A percentile compares a stretch with the other conserved stretches of the same genome.
Conservation (phyloP, 129 eudicot genomes). For the Flaveria ramosissima region DNA sequence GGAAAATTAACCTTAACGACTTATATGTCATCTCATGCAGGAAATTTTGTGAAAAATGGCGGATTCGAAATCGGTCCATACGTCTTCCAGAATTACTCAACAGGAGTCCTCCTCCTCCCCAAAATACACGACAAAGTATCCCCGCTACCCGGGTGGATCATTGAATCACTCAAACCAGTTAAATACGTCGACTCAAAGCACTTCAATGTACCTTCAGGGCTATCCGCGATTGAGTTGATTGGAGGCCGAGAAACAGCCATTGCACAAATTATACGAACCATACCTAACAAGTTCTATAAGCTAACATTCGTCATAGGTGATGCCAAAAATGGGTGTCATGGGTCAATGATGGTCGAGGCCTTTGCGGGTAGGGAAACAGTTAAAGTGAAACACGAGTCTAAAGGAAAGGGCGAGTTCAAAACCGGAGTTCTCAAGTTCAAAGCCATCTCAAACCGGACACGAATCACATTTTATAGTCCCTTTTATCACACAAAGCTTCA, state of each 20-base stretch:
- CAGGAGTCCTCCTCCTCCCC: conserved; percentile 64
- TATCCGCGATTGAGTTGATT: conserved; percentile 56
- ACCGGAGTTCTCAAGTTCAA: conserved; percentile 42
- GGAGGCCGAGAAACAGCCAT: conserved; percentile 73
- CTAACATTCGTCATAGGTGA: conserved; percentile 54
- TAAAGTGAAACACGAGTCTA: conserved; percentile 37
- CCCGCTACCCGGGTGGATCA: conserved; percentile 73
- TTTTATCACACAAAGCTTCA: conserved; percentile 49
- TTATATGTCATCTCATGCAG: conserved; percentile 26
- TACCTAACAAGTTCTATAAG: conserved; percentile 45
- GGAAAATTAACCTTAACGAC: neutral
- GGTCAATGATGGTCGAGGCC: conserved; percentile 68
- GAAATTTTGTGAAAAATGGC: conserved; percentile 64
- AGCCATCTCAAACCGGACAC: conserved; percentile 49
- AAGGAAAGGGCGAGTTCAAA: conserved; percentile 44
- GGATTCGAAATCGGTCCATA: conserved; percentile 67
- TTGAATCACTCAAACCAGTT: conserved; percentile 67
- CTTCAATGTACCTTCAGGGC: conserved; percentile 56
- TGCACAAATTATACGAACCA: conserved; percentile 52
- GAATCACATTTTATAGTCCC: conserved; percentile 54
- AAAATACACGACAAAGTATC: conserved; percentile 49
- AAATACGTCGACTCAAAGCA: conserved; percentile 60
- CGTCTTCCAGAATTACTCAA: conserved; percentile 52
- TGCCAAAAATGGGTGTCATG: conserved; percentile 62
- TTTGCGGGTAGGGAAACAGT: conserved; percentile 54